phyloP scores from a whole-genome alignment of 768 basidiomycete species.

The Collybiopsis confluens region DNA sequence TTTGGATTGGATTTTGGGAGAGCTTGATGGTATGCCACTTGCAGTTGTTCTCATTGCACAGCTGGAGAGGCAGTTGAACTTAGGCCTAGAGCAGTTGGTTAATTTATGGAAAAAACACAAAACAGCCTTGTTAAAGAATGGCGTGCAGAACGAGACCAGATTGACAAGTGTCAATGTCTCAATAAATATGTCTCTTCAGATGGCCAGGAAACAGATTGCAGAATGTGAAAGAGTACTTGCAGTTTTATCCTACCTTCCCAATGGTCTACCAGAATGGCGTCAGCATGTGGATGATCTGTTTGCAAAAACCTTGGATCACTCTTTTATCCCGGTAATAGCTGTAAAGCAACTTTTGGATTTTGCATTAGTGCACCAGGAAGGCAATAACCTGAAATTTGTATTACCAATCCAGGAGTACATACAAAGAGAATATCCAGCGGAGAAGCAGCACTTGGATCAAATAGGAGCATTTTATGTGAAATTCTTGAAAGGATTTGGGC shows the following conservation, averaged over 20 bases:
- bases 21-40: slow-evolving; percentile 7
- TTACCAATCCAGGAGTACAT: neutral
- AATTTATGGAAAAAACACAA: neutral
- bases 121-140: neutral
- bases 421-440: neutral
- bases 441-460: neutral
- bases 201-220: neutral
- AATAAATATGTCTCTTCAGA: neutral
- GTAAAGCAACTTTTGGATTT: neutral
- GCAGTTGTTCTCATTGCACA: slow-evolving; percentile 6
- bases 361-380: neutral
- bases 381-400: neutral
- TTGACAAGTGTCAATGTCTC: slow-evolving; percentile 1
- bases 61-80: neutral
- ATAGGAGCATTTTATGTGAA: neutral
- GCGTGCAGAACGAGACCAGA: neutral
- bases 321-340: neutral
- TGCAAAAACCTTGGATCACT: neutral
- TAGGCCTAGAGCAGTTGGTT: neutral
- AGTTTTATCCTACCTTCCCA: neutral
- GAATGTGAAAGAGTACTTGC: neutral
- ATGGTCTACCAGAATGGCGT: neutral
- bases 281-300: neutral
- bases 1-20: neutral
- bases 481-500: neutral